phyloP scores from a whole-genome alignment of 176 grass and related monocot genomes.

The Raddia distichophylla region DNA sequence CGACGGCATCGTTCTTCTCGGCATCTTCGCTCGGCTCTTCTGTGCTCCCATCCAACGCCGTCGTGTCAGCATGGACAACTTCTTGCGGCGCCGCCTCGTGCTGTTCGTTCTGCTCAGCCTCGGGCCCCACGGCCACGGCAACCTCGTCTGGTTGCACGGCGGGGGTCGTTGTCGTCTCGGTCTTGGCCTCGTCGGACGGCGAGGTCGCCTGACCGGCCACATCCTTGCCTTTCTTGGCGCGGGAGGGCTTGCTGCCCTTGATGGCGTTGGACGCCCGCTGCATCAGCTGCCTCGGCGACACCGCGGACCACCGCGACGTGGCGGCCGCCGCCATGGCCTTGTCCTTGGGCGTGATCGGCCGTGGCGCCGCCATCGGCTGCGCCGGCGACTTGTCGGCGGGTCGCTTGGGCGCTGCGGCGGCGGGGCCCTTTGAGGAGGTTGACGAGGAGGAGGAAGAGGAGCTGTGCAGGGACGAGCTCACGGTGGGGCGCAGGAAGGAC shows the following conservation, averaged over 20 bases:
- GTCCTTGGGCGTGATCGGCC: conserved; percentile 37
- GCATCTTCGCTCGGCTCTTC: background rate
- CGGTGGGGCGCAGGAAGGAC: conserved; percentile 61
- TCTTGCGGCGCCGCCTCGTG: conserved; percentile 10
- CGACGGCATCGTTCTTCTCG: background rate
- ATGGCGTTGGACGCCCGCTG: conserved; percentile 56
- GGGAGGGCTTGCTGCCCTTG: conserved; percentile 27
- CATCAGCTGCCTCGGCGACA: conserved; percentile 52
- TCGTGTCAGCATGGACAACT: background rate
- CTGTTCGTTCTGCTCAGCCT: background rate
- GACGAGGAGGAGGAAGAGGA: conserved; percentile 25
- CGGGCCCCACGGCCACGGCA: conserved; percentile 12
- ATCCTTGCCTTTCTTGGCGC: conserved; percentile 40
- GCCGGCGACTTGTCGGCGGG: conserved; percentile 33
- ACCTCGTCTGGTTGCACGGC: conserved; percentile 31
- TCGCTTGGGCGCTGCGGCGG: background rate
- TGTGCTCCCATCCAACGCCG: background rate
- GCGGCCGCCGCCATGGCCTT: conserved; percentile 20
- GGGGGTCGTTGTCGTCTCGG: conserved; percentile 1
- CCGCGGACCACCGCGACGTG: conserved; percentile 47
- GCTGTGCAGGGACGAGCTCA: conserved; percentile 60
- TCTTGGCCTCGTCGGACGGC: background rate
- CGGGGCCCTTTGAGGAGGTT: conserved; percentile 12
- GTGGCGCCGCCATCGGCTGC: background rate
- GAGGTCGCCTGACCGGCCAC: background rate